Evolutionary conservation across 2,329 filamentous ascomycete species (phyloP).

Genomic region (Aspergillus chevalieri): DNA sequence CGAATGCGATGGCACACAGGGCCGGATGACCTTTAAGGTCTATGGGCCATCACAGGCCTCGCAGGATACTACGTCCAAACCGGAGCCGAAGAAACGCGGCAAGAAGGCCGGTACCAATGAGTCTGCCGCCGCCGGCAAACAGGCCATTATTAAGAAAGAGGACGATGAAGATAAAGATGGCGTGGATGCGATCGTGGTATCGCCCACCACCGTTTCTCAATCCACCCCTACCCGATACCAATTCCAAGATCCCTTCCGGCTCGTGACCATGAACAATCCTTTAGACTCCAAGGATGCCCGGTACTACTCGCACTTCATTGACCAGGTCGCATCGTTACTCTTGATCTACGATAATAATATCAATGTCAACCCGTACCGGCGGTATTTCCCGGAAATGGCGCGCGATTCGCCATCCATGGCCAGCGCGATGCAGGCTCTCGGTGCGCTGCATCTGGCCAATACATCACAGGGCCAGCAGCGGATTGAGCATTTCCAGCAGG

Average conservation of each 20-base stretch:
- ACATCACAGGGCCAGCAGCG: slow-evolving; percentile 27
- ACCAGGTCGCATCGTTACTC: slow-evolving; percentile 28
- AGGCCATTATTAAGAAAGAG: slow-evolving; percentile 6
- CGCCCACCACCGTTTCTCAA: slow-evolving; percentile 18
- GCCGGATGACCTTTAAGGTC: slow-evolving; percentile 34
- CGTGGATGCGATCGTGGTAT: slow-evolving; percentile 19
- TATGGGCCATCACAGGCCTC: slow-evolving; percentile 25
- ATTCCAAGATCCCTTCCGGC: slow-evolving; percentile 21
- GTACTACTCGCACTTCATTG: slow-evolving; percentile 33
- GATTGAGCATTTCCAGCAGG: slow-evolving; percentile 31
- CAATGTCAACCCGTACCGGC: slow-evolving; percentile 33
- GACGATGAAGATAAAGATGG: slow-evolving; percentile 4
- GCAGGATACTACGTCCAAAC: slow-evolving; percentile 4
- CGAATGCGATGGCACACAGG: slow-evolving; percentile 29
- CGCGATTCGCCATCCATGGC: slow-evolving; percentile 29
- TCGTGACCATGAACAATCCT: slow-evolving; percentile 13
- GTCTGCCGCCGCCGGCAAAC: slow-evolving; percentile 2
- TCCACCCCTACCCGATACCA: slow-evolving; percentile 15
- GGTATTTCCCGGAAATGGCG: slow-evolving; percentile 28
- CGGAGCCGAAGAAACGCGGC: slow-evolving; percentile 14
- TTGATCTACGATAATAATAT: slow-evolving; percentile 32
- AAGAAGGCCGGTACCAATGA: slow-evolving; percentile 8
- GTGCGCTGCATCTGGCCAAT: slow-evolving; percentile 37
- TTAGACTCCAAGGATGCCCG: slow-evolving; percentile 21
- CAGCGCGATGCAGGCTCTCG: slow-evolving; percentile 35